These are phyloP conservation scores for Cupressus sempervirens DNA, from an alignment of 75 land plant species.

Conservation along the genomic window DNA sequence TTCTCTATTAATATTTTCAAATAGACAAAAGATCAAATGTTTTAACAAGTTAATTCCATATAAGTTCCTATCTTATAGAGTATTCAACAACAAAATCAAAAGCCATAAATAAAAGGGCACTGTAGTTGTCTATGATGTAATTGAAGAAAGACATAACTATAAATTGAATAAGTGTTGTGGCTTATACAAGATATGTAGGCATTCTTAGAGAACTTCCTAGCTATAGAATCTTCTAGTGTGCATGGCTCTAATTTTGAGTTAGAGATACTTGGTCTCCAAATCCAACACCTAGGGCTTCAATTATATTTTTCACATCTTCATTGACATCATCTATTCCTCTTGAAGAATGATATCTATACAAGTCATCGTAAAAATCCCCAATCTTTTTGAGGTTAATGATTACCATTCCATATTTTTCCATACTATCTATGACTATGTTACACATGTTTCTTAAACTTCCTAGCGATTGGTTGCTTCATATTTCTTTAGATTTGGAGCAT, in stretches of 20 bases:
- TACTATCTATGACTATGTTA: slow-evolving; percentile 62
- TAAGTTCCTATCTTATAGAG: neutral
- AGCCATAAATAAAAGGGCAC: neutral
- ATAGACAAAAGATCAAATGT: too few relatives aligned
- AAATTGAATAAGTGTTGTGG: slow-evolving; percentile 56
- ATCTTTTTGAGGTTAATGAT: slow-evolving; percentile 57
- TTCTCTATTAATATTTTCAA: too few relatives aligned
- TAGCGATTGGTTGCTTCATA: slow-evolving; percentile 59
- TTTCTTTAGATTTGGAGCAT: slow-evolving; percentile 39
- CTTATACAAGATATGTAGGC: slow-evolving; percentile 78
- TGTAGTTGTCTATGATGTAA: neutral
- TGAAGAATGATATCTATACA: slow-evolving; percentile 59
- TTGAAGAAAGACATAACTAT: slow-evolving; percentile 26
- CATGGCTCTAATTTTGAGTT: slow-evolving; percentile 44
- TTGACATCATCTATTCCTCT: slow-evolving; percentile 68
- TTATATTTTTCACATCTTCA: slow-evolving; percentile 63
- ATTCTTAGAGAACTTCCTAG: slow-evolving; percentile 72
- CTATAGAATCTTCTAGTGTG: slow-evolving; percentile 77
- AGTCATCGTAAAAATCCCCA: slow-evolving; percentile 68
- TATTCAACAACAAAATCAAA: neutral
- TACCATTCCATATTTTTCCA: slow-evolving; percentile 77
- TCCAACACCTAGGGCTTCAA: slow-evolving; percentile 64
- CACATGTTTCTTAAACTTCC: slow-evolving; percentile 61
- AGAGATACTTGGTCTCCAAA: slow-evolving; percentile 61
- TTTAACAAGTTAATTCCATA: neutral